Percentiles rank a stretch among this genome's conserved stretches.
Evolutionary conservation across 768 basidiomycete genomes (phyloP).

Genomic region (Austroboletus festivus): DNA sequence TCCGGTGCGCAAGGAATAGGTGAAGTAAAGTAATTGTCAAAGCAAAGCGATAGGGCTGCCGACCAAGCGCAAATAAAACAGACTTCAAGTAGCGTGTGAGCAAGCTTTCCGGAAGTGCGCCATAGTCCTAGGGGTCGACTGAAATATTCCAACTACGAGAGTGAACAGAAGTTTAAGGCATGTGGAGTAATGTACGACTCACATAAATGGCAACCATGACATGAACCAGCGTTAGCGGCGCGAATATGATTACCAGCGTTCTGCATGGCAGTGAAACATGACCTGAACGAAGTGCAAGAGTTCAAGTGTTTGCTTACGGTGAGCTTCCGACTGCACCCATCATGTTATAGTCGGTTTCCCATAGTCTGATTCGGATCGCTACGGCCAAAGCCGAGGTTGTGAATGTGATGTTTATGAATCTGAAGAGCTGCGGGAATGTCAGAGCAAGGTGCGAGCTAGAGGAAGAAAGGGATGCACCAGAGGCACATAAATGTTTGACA

Average conservation of each 20-base stretch:
- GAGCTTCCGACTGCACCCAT: slow-evolving; percentile 81
- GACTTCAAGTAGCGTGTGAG: slow-evolving; percentile 84
- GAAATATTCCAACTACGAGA: slow-evolving; percentile 80
- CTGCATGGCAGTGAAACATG: slow-evolving; percentile 34
- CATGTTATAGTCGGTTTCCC: slow-evolving; percentile 48
- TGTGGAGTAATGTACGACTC: slow-evolving; percentile 27
- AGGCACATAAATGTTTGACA: slow-evolving; percentile 76
- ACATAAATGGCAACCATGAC: slow-evolving; percentile 87
- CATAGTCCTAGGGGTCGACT: slow-evolving; percentile 90
- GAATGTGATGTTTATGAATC: slow-evolving; percentile 80
- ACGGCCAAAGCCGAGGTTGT: slow-evolving; percentile 76
- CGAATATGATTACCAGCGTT: slow-evolving; percentile 81
- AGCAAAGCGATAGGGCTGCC: slow-evolving; percentile 79
- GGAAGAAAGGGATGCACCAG: slow-evolving; percentile 46
- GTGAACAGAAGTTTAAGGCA: slow-evolving; percentile 14
- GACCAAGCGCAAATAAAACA: slow-evolving; percentile 95
- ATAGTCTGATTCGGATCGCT: slow-evolving; percentile 67
- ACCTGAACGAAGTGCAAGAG: background rate
- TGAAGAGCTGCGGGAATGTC: slow-evolving; percentile 59
- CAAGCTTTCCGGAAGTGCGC: slow-evolving; percentile 82
- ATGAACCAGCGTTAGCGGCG: slow-evolving; percentile 77
- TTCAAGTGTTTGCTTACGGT: slow-evolving; percentile 48
- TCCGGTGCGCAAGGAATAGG: slow-evolving; percentile 69
- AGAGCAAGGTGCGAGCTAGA: slow-evolving; percentile 2
- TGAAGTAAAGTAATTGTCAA: slow-evolving; percentile 92